Base-by-base conservation (phyloP, 768 basidiomycete genomes). In the Termitomyces sp. region DNA sequence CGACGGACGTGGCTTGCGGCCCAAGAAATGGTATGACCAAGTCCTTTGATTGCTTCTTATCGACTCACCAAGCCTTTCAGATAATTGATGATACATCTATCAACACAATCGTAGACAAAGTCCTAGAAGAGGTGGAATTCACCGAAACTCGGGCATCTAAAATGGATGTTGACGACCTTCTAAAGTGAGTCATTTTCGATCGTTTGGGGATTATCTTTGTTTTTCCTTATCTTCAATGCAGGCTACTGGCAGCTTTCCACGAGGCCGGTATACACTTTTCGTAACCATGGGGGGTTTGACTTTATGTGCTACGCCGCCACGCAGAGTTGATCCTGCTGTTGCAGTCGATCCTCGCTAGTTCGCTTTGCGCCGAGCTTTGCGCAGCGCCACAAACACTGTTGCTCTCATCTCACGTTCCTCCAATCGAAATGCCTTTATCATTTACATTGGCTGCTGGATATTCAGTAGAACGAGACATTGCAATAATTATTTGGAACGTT, bases 1-100 rank as follows among this genome's bases (percentile, higher is more conserved):
- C 89, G 89, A 77, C 83, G 85, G 70, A 96, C 94, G 27, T 97
- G 92, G 93, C 86, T 90, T 65, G 84, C 94, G 3, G 79, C 89
- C 63, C 85, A 88, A 60, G 77, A 87, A 60, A 80, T 82, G 80
- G 84, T 83, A 39, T 33, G 63, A 42, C 16, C 38, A 6, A 29
- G 5, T 45, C 23, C 12, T 9, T 13, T 25, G 16, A 7, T 18
- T 15, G 7, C 27, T 11, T 32, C 5, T 27, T 38, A 13, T 60
- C 22, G 45, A 22, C 43, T 9, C 16, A 55, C 33, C 50, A 23
- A 29, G 10, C 5, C 27, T 46, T 18, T 60, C 32, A 85, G 62
- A 72, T 89, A 32, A 83, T 88, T 43, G 87, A 90, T 54, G 80
- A 81, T 43, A 74, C 84, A 20, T 73, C 84, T 48, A 91, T 95